Evolutionary conservation across 495 filamentous ascomycete genomes (phyloP).

Genomic region (Trichoderma asperelloides): DNA sequence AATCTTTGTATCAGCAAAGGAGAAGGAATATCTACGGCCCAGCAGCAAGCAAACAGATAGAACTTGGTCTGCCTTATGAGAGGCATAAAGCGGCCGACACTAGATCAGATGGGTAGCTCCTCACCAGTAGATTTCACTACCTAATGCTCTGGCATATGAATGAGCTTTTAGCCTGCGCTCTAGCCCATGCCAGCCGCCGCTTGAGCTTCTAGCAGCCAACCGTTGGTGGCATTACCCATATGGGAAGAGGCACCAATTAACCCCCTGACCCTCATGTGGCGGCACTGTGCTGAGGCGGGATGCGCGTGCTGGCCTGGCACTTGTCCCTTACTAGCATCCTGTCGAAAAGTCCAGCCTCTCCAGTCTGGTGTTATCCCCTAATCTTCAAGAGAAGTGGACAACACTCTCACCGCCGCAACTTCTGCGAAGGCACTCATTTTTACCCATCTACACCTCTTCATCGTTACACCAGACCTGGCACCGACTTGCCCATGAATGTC

Average conservation of each 20-base stretch:
- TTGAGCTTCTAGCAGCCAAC: background rate
- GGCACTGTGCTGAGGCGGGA: constrained; percentile 4
- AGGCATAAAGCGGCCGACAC: too few relatives aligned
- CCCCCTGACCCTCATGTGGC: constrained; percentile 3
- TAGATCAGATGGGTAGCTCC: too few relatives aligned
- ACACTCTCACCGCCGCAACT: constrained; percentile 5
- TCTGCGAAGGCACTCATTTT: background rate
- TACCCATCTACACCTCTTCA: background rate
- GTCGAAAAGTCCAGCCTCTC: constrained; percentile 2
- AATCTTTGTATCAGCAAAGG: too few relatives aligned
- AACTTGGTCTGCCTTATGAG: too few relatives aligned
- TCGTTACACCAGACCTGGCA: background rate
- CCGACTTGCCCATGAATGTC: constrained; percentile 5
- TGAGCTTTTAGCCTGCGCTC: too few relatives aligned
- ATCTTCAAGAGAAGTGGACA: constrained; percentile 9
- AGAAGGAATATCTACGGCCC: too few relatives aligned
- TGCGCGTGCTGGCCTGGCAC: background rate
- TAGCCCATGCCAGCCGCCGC: background rate
- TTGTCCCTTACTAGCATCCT: constrained; percentile 3
- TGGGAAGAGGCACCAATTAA: constrained; percentile 2
- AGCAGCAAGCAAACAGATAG: too few relatives aligned
- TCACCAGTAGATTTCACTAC: too few relatives aligned
- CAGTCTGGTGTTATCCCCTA: constrained; percentile 1
- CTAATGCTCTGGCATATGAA: too few relatives aligned
- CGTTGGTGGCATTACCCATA: background rate